Evolutionary conservation across 2,329 filamentous ascomycete genomes (phyloP).

Genomic region (Diplodia sapinea): DNA sequence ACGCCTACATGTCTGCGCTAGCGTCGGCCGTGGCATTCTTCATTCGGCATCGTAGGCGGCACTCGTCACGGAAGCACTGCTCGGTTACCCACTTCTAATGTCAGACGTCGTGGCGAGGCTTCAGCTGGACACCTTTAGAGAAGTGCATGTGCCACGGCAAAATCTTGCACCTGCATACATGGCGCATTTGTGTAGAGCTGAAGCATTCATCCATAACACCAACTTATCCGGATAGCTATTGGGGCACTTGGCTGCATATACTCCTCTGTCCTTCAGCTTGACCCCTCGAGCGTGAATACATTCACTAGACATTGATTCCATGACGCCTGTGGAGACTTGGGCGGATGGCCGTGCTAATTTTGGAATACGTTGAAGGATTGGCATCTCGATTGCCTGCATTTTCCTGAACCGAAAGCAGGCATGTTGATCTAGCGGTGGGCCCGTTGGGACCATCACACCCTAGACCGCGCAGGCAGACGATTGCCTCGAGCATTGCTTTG

Average conservation of each 20-base stretch:
- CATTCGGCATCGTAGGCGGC: background rate
- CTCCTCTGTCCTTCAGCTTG: background rate
- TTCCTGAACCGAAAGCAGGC: background rate
- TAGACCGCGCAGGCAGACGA: background rate
- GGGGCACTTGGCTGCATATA: background rate
- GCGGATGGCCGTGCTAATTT: background rate
- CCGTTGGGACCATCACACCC: background rate
- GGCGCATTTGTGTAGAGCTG: background rate
- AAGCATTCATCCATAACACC: background rate
- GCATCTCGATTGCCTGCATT: conserved; percentile 2
- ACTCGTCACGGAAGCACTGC: background rate
- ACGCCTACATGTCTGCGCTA: background rate
- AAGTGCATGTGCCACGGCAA: background rate
- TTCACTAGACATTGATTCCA: background rate
- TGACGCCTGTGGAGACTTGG: too few species aligned
- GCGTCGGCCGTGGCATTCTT: background rate
- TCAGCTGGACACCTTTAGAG: background rate
- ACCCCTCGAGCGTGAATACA: too few species aligned
- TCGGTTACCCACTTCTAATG: background rate
- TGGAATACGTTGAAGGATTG: background rate
- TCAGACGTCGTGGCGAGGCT: background rate
- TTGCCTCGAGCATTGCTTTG: background rate
- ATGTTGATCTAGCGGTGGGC: background rate
- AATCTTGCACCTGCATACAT: background rate
- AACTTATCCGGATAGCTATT: background rate